These are phyloP conservation scores for Tricholoma bakamatsutake DNA, from an alignment of 768 basidiomycete species.

Conservation along the genomic window DNA sequence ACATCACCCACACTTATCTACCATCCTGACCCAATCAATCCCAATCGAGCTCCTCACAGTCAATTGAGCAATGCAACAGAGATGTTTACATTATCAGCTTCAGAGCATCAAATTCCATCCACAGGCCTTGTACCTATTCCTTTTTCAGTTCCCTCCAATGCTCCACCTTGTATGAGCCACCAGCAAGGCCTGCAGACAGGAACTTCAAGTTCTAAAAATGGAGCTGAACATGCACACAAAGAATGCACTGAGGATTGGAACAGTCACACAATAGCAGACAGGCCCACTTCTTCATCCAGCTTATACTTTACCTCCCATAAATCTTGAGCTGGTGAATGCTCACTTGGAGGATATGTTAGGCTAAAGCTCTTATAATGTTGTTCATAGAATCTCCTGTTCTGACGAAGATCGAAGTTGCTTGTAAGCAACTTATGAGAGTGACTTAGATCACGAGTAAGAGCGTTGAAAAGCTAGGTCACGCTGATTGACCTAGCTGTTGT, in stretches of 20 bases:
- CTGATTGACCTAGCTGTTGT: too few relatives aligned
- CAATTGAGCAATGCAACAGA: neutral
- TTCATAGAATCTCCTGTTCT: too few relatives aligned
- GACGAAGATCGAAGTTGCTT: too few relatives aligned
- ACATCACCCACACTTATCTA: too few relatives aligned
- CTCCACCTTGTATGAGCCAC: neutral
- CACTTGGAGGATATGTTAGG: neutral
- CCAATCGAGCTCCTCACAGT: too few relatives aligned
- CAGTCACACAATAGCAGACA: neutral
- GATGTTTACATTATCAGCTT: neutral
- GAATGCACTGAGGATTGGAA: neutral
- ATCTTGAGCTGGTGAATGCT: neutral
- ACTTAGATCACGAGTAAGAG: too few relatives aligned
- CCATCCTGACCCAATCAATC: too few relatives aligned
- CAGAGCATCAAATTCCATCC: neutral
- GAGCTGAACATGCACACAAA: neutral
- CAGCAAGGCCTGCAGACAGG: neutral
- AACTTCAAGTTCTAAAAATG: neutral
- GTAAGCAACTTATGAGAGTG: too few relatives aligned
- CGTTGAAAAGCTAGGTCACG: too few relatives aligned
- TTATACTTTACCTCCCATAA: neutral
- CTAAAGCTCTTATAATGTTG: too few relatives aligned
- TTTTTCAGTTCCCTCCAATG: neutral
- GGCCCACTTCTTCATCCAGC: neutral
- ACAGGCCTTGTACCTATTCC: neutral